These are phyloP conservation scores for Phytophthora fragariaefolia DNA, from an alignment of 352 stramenopile genomes.

Conservation along the genomic window DNA sequence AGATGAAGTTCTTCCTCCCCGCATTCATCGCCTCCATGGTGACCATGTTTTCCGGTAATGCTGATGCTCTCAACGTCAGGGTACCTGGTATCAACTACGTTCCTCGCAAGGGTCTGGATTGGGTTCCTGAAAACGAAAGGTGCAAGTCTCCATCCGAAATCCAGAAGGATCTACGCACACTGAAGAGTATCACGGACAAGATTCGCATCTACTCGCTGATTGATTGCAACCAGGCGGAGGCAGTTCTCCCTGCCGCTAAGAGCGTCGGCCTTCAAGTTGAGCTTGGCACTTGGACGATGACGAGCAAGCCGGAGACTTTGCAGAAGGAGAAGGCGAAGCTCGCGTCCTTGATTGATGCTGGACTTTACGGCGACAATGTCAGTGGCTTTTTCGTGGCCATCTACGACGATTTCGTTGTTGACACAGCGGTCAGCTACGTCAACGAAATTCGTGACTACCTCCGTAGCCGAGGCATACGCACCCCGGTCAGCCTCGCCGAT, in stretches of 20 bases:
- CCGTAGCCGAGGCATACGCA: background rate
- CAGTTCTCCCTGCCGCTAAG: background rate
- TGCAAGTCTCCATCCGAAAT: background rate
- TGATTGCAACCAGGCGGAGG: background rate
- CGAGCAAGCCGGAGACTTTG: background rate
- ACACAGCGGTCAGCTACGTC: background rate
- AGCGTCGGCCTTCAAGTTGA: background rate
- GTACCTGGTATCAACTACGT: background rate
- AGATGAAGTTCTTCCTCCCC: background rate
- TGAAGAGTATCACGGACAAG: background rate
- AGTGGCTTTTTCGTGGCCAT: background rate
- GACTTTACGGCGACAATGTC: background rate
- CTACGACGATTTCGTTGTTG: background rate
- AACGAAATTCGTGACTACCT: background rate
- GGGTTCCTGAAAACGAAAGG: background rate
- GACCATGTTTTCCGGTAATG: background rate
- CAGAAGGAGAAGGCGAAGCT: slow-evolving; percentile 1
- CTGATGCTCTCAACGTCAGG: background rate
- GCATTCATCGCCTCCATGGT: background rate
- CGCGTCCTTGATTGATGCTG: background rate
- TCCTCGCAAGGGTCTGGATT: background rate
- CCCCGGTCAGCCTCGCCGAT: background rate
- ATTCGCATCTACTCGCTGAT: background rate
- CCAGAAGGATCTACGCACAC: background rate
- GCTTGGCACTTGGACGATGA: slow-evolving; percentile 1